phyloP scores from a whole-genome alignment of 352 stramenopile genomes.

The Phytophthora constricta region DNA sequence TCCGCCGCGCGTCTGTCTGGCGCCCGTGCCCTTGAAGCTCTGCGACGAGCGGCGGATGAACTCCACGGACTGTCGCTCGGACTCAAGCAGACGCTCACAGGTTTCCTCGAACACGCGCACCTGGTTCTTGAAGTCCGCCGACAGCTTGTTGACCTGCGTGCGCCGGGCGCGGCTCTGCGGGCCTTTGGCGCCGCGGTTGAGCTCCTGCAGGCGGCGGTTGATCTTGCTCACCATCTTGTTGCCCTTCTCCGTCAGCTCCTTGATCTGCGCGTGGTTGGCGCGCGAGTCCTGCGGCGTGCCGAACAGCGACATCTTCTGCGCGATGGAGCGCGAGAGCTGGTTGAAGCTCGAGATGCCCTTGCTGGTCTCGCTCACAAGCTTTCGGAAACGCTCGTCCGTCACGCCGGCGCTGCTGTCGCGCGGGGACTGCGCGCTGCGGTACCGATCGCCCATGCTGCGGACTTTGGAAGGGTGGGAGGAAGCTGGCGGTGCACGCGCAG shows the following conservation, averaged over 20 bases:
- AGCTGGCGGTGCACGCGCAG: conserved; percentile 5
- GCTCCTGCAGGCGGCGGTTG: conserved; percentile 76
- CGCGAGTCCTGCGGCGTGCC: conserved; percentile 84
- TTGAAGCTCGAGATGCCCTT: conserved; percentile 90
- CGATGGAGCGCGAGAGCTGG: conserved; percentile 83
- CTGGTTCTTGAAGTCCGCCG: conserved; percentile 86
- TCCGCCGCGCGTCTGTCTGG: conserved; percentile 23
- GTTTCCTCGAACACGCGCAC: conserved; percentile 78
- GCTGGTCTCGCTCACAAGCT: conserved; percentile 82
- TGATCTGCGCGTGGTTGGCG: conserved; percentile 82
- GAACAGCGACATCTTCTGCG: conserved; percentile 89
- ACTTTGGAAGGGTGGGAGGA: background rate
- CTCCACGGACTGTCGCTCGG: conserved; percentile 78
- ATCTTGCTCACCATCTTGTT: conserved; percentile 85
- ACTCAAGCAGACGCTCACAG: conserved; percentile 69
- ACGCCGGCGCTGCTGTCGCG: conserved; percentile 41
- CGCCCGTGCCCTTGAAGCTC: conserved; percentile 62
- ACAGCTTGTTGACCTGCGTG: conserved; percentile 83
- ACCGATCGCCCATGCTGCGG: conserved; percentile 65
- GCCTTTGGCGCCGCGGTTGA: conserved; percentile 61
- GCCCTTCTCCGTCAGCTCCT: conserved; percentile 83
- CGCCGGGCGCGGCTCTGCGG: conserved; percentile 58
- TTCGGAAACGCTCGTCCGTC: conserved; percentile 71
- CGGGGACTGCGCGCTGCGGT: conserved; percentile 68
- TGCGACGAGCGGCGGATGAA: conserved; percentile 82